Evolutionary conservation across 2,329 filamentous ascomycete species (phyloP).

Genomic region (Dendrostoma leiphaemia): DNA sequence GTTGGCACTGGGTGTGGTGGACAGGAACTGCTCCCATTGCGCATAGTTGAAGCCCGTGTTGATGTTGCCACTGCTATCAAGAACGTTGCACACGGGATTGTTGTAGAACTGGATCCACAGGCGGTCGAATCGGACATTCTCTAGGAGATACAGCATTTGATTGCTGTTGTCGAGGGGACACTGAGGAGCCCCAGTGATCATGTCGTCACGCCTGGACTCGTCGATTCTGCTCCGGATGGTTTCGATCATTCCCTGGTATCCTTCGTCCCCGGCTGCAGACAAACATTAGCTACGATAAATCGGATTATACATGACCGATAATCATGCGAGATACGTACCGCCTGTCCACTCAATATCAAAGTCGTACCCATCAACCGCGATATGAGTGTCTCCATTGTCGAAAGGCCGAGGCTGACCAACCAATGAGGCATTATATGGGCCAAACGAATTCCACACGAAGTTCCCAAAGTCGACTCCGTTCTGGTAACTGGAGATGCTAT

Average conservation of each 20-base stretch:
- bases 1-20: constrained; percentile 29
- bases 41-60: constrained; percentile 35
- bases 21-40: constrained; percentile 32
- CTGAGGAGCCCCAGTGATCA: constrained; percentile 40
- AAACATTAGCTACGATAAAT: background rate
- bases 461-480: constrained; percentile 34
- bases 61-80: constrained; percentile 23
- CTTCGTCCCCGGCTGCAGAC: constrained; percentile 22
- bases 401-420: constrained; percentile 38
- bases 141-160: constrained; percentile 43
- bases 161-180: constrained; percentile 36
- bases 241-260: constrained; percentile 29
- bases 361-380: constrained; percentile 51
- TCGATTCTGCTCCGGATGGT: constrained; percentile 20
- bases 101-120: constrained; percentile 49
- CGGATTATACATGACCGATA: too few relatives aligned
- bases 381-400: constrained; percentile 30
- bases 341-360: constrained; percentile 44
- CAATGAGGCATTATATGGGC: constrained; percentile 29
- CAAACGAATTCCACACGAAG: constrained; percentile 37
- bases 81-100: constrained; percentile 38
- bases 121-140: constrained; percentile 36
- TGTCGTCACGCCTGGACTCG: constrained; percentile 14
- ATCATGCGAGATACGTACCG: constrained; percentile 5
- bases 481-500: constrained; percentile 29